Conservation (phyloP, 306 rosid genomes). For the Abrus pulchellus region DNA sequence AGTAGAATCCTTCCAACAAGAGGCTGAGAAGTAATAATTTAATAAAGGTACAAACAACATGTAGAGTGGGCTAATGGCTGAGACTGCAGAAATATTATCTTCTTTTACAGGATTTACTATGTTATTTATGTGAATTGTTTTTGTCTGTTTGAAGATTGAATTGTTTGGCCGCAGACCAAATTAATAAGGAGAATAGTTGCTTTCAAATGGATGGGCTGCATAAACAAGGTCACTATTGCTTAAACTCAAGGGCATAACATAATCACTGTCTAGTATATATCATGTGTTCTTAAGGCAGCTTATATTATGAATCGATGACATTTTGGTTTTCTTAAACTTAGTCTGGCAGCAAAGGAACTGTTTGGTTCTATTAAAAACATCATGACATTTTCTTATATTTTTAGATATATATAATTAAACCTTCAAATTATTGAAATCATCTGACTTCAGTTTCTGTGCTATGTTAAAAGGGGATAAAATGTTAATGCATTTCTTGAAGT, state of each 20-base stretch:
- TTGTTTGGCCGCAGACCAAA: conserved; percentile 16
- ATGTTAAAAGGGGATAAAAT: not conserved
- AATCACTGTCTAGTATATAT: not conserved
- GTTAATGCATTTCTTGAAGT: conserved; percentile 5
- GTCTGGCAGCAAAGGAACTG: not conserved
- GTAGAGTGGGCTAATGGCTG: not conserved
- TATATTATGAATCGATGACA: not conserved
- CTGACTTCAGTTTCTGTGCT: not conserved
- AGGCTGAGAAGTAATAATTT: conserved; percentile 42
- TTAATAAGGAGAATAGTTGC: not conserved
- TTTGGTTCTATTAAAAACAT: not conserved
- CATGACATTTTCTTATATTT: not conserved
- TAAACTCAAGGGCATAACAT: not conserved
- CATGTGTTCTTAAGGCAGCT: not conserved
- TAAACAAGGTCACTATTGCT: not conserved
- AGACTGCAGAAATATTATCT: not conserved
- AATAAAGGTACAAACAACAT: conserved; percentile 27
- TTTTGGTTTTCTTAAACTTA: not conserved
- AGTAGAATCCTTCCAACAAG: conserved; percentile 46
- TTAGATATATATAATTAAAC: not conserved
- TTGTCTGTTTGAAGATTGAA: not conserved
- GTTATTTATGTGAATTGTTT: not conserved
- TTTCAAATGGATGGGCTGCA: conserved; percentile 1
- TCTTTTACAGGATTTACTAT: not conserved
- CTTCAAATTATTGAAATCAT: not conserved